Evolutionary conservation across 345 rosid species (phyloP), one percentile per base, ranked within the genome.

Genomic region (Eucalyptus coolabah): DNA sequence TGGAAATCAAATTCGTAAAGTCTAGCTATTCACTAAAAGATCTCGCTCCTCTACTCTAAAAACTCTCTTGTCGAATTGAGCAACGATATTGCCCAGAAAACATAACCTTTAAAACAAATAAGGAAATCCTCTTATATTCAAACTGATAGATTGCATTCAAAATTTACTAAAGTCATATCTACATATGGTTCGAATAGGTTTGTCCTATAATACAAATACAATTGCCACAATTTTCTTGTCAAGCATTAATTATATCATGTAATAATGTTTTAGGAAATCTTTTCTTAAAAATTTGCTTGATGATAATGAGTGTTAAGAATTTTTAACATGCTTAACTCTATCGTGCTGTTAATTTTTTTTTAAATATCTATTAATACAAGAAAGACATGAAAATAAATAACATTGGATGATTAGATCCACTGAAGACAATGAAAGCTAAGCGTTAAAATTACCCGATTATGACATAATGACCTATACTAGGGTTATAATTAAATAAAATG

Each of bases 1-100:
- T 37, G 0, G 3, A 77, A 40, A 11, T 72, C 45, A 37, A 72
- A 77, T 77, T 21, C 3, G 2, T 77, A 37, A 11, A 19, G 47
- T 18, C 34, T 30, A 60, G 7, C 32, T 1, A 63, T 63, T 63
- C 69, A 12, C 17, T 12, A 63, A 2, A 63, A 63, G 4, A 30
- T 63, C n/a, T 60, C 0, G 2, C 32, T 28, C 8, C 13, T 63
- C 23, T 2, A 53, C 59, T 8, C 26, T 53, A 53, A 0, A 53
- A 19, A 53, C 10, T 3, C 5, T 53, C 10, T 53, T 0, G 0
- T 26, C 1, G 1, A 3, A 0, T 60, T 28, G 32, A 60, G 32
- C 9, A 4, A 60, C 16, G 0, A n/a, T n/a, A 37, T 77, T 77
- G 13, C 13, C 5, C 0, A 6, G 47, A 10, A 77, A 77, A 77